Percentiles rank a stretch among this genome's conserved stretches.
Conservation (phyloP, 768 basidiomycete species). For the Phaeotremella fagi region DNA sequence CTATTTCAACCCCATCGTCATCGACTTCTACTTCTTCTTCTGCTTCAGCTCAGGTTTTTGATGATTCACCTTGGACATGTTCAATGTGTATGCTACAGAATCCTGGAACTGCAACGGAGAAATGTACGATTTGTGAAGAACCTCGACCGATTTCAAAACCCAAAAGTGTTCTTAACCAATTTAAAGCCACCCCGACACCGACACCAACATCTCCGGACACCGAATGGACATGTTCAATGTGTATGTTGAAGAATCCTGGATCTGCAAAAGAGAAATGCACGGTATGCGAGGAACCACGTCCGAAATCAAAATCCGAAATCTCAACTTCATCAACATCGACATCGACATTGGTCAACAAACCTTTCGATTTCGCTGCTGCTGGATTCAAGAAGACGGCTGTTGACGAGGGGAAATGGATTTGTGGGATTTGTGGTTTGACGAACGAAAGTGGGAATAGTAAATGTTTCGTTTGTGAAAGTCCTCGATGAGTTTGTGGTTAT, state of each 20-base stretch:
- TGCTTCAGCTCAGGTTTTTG: conserved; percentile 14
- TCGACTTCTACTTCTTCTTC: conserved; percentile 4
- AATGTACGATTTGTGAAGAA: conserved; percentile 54
- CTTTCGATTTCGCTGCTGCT: neutral
- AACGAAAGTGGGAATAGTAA: neutral
- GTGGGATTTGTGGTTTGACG: conserved; percentile 5
- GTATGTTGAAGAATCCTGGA: neutral
- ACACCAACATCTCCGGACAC: neutral
- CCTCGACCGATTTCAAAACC: conserved; percentile 34
- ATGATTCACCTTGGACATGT: conserved; percentile 57
- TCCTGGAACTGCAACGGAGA: conserved; percentile 49
- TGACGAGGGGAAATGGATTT: conserved; percentile 2
- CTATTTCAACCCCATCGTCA: conserved; percentile 1
- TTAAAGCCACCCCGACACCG: neutral
- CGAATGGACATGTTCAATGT: neutral
- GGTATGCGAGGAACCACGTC: neutral
- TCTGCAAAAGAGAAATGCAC: neutral
- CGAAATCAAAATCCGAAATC: neutral
- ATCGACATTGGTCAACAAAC: too few species aligned
- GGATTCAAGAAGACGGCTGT: neutral
- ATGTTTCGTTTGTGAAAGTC: neutral
- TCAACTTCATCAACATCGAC: neutral
- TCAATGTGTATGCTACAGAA: conserved; percentile 54
- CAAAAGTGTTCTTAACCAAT: neutral
- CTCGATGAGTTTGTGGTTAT: neutral